Evolutionary conservation across 345 rosid species (phyloP), one percentile per base, ranked within the genome.

Genomic region (Brassica rapa): DNA sequence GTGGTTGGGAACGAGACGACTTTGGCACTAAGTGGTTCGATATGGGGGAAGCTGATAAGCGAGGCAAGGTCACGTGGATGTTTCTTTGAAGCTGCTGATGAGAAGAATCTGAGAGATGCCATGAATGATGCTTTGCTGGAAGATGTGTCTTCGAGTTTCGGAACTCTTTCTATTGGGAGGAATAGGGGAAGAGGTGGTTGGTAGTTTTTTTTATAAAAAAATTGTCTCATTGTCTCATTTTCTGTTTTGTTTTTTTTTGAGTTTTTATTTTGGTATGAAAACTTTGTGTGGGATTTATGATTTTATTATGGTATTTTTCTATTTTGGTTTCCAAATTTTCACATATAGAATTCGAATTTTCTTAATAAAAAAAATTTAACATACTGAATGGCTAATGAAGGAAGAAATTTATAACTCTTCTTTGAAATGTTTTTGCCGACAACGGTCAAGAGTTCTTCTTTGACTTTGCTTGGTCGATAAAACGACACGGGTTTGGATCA

Each of bases 31-130:
- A 49, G 55, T 49, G 55, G 19, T 49, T 49, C 55, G 19, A 14
- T 49, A 4, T 49, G 55, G 55, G 55, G 55, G 55, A 49, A 49
- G 15, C 59, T 87, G 14, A 74, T 83, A 1, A 19, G 4, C 14
- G 85, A 87, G 37, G 76, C 88, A 1, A 77, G 70, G 78, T 24
- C 5, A 12, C 75, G 86, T 5, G 59, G 53, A 0, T 83, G 85
- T 12, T 84, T 78, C 57, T 77, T 8, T 1, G 64, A 83, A 37
- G 84, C 86, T 8, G 69, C 49, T 0, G 83, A 82, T 46, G 86
- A 82, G 0, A 41, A 49, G 41, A 56, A 23, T 3, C 63, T 84
- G 55, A 49, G 55, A 49, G 55, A 49, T 12, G 55, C 55, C 0
- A 49, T 49, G 55, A 49, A 49, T 49, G 15, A 49, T n/a, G 55